A percentile compares a stretch with the other conserved stretches of the same genome.
These are phyloP conservation scores for Vinca minor DNA, from an alignment of 257 asterid genomes.

Conservation along the genomic window DNA sequence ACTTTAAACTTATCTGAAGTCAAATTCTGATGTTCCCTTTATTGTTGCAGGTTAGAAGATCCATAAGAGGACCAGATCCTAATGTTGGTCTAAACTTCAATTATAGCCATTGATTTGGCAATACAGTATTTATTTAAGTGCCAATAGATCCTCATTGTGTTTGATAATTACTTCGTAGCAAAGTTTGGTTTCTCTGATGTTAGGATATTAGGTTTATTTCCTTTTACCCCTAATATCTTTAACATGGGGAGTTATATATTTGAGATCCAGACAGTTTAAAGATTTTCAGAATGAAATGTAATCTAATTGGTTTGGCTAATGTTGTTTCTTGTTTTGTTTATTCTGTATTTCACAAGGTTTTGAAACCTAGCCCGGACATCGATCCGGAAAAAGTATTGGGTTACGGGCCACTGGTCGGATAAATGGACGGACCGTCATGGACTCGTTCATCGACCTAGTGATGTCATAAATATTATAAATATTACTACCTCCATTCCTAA, in stretches of 20 bases:
- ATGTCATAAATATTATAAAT: too few species aligned
- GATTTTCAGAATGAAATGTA: not conserved
- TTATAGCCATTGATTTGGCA: not conserved
- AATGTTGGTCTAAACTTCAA: not conserved
- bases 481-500: too few species aligned
- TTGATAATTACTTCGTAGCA: not conserved
- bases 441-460: too few species aligned
- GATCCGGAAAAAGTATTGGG: too few species aligned
- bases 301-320: not conserved
- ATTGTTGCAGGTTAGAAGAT: constrained; percentile 7
- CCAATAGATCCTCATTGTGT: not conserved
- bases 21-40: not conserved
- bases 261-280: not conserved
- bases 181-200: not conserved
- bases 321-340: not conserved
- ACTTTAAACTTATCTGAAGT: not conserved
- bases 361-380: too few species aligned
- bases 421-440: too few species aligned
- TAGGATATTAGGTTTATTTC: constrained; percentile 1
- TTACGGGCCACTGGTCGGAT: too few species aligned
- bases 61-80: not conserved
- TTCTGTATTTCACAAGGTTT: too few species aligned
- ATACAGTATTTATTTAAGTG: not conserved
- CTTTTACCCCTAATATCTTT: too few species aligned
- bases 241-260: constrained; percentile 1